Base-by-base conservation (phyloP, 768 basidiomycete genomes). In the Mycena albidolilacea region DNA sequence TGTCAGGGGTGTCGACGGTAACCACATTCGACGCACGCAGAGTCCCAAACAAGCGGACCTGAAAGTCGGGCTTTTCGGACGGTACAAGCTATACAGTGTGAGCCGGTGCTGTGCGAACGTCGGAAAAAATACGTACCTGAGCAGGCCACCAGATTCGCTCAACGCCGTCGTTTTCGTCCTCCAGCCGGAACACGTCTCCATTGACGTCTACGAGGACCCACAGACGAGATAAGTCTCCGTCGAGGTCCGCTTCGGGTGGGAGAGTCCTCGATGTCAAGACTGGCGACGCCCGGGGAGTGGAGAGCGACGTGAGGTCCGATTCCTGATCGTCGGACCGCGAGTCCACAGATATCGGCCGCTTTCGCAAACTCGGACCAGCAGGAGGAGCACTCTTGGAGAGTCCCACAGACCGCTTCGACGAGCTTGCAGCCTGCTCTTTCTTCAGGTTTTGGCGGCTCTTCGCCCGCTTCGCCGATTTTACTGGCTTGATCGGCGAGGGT, bases 111-210 rank as follows among this genome's bases (percentile, higher is more conserved):
- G 11, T 61, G 39, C 37, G 14, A 50, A 63, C 54, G 71, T 71
- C 66, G 71, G 68, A 72, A 35, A 60, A 11, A 50, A 65, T 35
- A 81, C 84, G 75, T 77, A 93, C 93, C 84, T 87, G 86, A 38
- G 86, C 91, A 23, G 93, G 93, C 93, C 93, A 94, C 93, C 93
- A 94, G 48, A 90, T 80, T 69, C 79, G 74, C 39, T 81, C 81
- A 14, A 71, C 79, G 3, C 77, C 78, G 39, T 78, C 78, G 44
- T 79, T 76, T 23, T 77, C 60, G 23, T 80, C 75, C 23, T 77
- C 76, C 21, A 37, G 30, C 48, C 84, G 81, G 9, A 80, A 82
- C 17, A 87, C 78, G 12, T 78, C 71, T 17, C 84, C 85, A 7
- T 74, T 78, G 19, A 82, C 80, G 63, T 89, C 83, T 65, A 92